Evolutionary conservation across 352 stramenopile species (phyloP), one percentile per base, ranked within the genome.

Genomic region (Pythium aphanidermatum): DNA sequence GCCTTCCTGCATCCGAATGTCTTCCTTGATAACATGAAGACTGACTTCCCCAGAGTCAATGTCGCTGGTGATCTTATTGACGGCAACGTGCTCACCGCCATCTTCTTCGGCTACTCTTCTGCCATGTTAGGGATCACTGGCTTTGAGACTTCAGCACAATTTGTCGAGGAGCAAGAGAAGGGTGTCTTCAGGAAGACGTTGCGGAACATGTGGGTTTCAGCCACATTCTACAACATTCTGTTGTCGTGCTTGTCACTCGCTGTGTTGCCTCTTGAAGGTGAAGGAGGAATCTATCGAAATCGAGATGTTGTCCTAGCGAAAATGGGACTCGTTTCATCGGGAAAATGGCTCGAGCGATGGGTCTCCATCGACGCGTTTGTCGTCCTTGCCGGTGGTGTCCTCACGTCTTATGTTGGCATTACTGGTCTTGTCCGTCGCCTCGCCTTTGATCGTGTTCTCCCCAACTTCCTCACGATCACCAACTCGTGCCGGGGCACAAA

Each of bases 331-430:
- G 46, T 68, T 13, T 57, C 58, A 2, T 47, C 37, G 4, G 64
- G 64, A 14, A 55, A 55, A 8, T 75, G 60, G 60, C 64, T 86
- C 14, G 56, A 62, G 17, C 33, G 83, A 2, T 70, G 57, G 65
- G 64, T 86, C 25, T 70, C 57, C 0, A 55, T 94, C 20, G 82
- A 94, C 34, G 77, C 82, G 4, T 91, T 91, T 37, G 58, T 92
- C 20, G 82, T 94, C 2, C 52, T 94, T 7, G 66, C 65, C 17
- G 82, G 79, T 34, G 82, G 69, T 6, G 68, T 92, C 9, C 51
- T 94, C 14, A 94, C 82, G 8, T 67, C 74, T 11, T 94, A 86
- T 51, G 77, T 94, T 26, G 82, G 82, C 30, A 89, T 94, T 42
- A 88, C 67, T 36, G 82, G 65, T 19, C 45, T 75, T 16, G 68